A percentile compares a stretch with the other conserved stretches of the same genome.
These are phyloP conservation scores for Tinospora cordifolia DNA, from an alignment of 164 flowering plant species.

Conservation along the genomic window DNA sequence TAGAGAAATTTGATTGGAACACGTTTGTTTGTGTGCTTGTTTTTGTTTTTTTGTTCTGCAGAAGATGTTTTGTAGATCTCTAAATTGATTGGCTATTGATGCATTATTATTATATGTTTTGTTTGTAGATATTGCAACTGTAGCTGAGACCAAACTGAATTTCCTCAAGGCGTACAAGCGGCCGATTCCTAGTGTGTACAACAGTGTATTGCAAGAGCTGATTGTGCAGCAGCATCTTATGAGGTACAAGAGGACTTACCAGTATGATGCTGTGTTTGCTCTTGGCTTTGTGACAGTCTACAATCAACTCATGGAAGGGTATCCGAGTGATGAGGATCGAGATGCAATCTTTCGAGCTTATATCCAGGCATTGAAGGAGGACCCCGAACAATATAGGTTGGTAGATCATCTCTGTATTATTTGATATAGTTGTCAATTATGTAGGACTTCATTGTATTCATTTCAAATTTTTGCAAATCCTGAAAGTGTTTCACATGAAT, in stretches of 20 bases:
- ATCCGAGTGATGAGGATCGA: conserved; percentile 79
- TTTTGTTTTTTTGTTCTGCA: neutral
- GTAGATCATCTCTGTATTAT: neutral
- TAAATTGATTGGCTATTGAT: neutral
- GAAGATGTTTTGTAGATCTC: neutral
- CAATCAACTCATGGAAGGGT: conserved; percentile 95
- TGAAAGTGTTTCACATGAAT: neutral
- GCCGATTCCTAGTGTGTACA: conserved; percentile 91
- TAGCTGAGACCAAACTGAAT: conserved; percentile 69
- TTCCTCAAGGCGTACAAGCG: conserved; percentile 75
- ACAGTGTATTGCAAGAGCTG: conserved; percentile 79
- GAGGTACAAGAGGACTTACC: conserved; percentile 67
- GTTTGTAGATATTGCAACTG: conserved; percentile 61
- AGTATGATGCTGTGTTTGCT: conserved; percentile 87
- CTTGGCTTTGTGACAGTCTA: conserved; percentile 94
- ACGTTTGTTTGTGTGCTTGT: neutral
- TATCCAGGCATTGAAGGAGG: conserved; percentile 72
- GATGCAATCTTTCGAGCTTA: conserved; percentile 78
- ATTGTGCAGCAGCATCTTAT: conserved; percentile 89
- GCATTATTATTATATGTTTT: neutral
- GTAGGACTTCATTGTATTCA: neutral
- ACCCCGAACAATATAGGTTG: conserved; percentile 84
- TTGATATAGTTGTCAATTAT: neutral
- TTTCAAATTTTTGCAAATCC: neutral
- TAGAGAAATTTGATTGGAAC: neutral